phyloP scores from a whole-genome alignment of 2,329 filamentous ascomycete genomes.

The Aspergillus persii region DNA sequence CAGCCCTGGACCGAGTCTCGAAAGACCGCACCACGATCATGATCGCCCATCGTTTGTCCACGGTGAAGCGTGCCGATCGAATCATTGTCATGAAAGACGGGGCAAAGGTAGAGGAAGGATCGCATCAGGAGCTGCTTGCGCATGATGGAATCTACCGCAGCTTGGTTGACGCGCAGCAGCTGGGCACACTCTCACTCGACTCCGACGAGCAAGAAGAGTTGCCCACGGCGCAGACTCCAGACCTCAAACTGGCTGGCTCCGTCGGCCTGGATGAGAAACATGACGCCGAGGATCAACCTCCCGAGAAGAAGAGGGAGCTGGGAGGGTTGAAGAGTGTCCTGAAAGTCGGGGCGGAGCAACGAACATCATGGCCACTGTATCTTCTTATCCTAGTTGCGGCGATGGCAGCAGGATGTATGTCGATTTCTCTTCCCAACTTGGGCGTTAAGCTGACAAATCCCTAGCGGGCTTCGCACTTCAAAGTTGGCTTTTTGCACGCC shows the following conservation, averaged over 20 bases:
- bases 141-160: slow-evolving; percentile 35
- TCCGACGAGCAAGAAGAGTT: not conserved
- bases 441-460: not conserved
- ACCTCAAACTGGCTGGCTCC: not conserved
- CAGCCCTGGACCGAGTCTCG: slow-evolving; percentile 54
- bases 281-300: not conserved
- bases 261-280: not conserved
- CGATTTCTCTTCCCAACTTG: not conserved
- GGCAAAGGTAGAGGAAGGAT: slow-evolving; percentile 51
- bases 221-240: not conserved
- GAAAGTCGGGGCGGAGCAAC: slow-evolving; percentile 26
- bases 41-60: slow-evolving; percentile 61
- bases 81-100: slow-evolving; percentile 56
- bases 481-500: slow-evolving; percentile 47
- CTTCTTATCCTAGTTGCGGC: slow-evolving; percentile 23
- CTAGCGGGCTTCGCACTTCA: slow-evolving; percentile 35
- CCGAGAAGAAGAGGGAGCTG: not conserved
- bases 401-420: slow-evolving; percentile 31
- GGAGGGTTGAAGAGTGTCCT: not conserved
- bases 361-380: slow-evolving; percentile 29
- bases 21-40: slow-evolving; percentile 67
- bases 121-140: slow-evolving; percentile 52
- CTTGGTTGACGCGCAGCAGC: slow-evolving; percentile 18
- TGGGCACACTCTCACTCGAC: not conserved
- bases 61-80: slow-evolving; percentile 56